Evolutionary conservation across 2,329 filamentous ascomycete species (phyloP), one percentile per base, ranked within the genome.

Genomic region (Aplosporella prunicola): DNA sequence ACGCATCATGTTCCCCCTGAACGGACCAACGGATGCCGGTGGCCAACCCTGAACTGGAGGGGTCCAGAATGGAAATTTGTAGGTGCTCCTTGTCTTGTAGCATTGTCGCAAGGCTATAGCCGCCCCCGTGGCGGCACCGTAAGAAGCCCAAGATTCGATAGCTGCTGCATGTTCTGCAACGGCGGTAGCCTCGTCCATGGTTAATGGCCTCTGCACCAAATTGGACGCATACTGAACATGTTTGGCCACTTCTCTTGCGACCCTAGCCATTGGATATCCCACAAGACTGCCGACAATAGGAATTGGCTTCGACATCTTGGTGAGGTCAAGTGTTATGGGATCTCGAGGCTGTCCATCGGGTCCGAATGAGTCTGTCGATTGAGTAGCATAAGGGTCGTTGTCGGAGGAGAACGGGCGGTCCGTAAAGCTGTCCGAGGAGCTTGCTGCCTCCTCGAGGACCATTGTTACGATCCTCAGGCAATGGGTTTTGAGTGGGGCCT

Each of bases 61-160:
- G 31, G 56, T 54, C 30, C 54, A 65, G 24, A 63, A 57, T 3
- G 65, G 66, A 35, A 66, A 68, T 9, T 56, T 51, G 41, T 55
- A 58, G 13, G 44, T 52, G n/a, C 42, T 45, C 36, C 49, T 48
- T 1, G 57, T 61, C 2, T 48, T 48, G 23, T 57, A 62, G 41
- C 53, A 58, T 32, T 56, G 45, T n/a, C 49, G 55, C 1, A 42
- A 43, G 1, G 56, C 64, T 0, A 50, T 39, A 1, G 45, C 43
- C 9, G 51, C 47, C 4, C 64, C 64, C 0, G 52, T 34, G 1
- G 59, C 56, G 1, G 54, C 44, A 20, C 58, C 63, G 41, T 60
- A 67, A 13, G 55, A 60, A 8, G 56, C 58, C 5, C 54, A 55
- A 24, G 57, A 47, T 22, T 64, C 47, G 5, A 53, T 51, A 27